Evolutionary conservation across 495 filamentous ascomycete genomes (phyloP).

Genomic region (Corynascus novoguineensis): DNA sequence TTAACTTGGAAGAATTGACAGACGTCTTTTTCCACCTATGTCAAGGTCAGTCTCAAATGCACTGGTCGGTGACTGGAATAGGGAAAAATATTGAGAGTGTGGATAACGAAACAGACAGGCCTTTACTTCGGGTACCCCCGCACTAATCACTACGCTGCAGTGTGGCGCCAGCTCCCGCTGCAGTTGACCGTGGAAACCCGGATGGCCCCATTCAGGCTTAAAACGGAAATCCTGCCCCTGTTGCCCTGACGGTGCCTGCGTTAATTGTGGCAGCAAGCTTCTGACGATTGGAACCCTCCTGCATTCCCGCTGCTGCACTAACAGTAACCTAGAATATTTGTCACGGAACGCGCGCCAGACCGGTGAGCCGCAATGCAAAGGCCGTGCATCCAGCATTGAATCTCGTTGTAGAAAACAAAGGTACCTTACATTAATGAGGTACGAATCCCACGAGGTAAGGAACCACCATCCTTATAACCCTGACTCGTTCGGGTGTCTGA

Average conservation of each 20-base stretch:
- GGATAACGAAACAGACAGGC: too few species aligned
- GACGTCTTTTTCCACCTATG: too few species aligned
- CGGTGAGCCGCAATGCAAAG: conserved; percentile 10
- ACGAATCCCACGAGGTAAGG: too few species aligned
- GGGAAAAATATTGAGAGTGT: too few species aligned
- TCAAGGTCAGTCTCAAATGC: too few species aligned
- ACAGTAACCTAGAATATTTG: too few species aligned
- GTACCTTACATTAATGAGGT: neutral
- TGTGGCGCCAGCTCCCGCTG: conserved; percentile 10
- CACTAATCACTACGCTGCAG: conserved; percentile 6
- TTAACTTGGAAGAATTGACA: too few species aligned
- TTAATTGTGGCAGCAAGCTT: neutral
- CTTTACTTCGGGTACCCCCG: conserved; percentile 12
- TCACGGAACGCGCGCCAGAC: too few species aligned
- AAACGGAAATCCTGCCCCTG: neutral
- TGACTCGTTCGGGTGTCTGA: too few species aligned
- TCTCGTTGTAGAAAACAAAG: neutral
- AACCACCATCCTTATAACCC: too few species aligned
- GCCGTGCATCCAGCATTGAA: conserved; percentile 4
- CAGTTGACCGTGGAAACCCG: conserved; percentile 10
- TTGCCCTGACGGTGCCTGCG: neutral
- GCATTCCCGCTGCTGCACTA: conserved; percentile 4
- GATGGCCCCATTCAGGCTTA: conserved; percentile 21
- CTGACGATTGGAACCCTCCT: neutral
- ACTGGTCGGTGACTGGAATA: neutral